Conservation (phyloP, 352 stramenopile genomes). For the Phytophthora capsici region DNA sequence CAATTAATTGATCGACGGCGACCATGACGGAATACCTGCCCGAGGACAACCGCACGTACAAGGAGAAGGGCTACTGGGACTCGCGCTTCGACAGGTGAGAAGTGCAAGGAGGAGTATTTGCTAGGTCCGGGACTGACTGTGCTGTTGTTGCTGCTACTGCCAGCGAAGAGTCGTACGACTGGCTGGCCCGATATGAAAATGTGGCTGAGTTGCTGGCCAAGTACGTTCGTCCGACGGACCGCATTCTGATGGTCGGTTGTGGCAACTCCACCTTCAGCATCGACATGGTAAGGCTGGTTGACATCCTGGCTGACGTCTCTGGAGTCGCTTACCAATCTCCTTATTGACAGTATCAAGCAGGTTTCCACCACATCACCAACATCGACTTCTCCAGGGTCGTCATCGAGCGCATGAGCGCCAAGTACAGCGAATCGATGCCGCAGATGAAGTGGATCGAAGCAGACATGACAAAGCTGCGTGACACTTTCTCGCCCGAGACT, state of each 20-base stretch:
- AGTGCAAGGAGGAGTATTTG: neutral
- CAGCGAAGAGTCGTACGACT: constrained; percentile 83
- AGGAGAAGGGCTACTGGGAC: constrained; percentile 78
- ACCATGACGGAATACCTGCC: constrained; percentile 50
- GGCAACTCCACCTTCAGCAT: constrained; percentile 80
- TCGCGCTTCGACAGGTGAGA: constrained; percentile 57
- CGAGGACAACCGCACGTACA: constrained; percentile 68
- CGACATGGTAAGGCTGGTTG: constrained; percentile 51
- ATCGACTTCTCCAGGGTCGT: constrained; percentile 77
- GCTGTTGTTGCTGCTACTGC: neutral
- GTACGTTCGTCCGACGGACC: constrained; percentile 47
- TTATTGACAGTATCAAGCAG: constrained; percentile 51
- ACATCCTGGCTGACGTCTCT: neutral
- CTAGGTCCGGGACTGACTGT: constrained; percentile 1
- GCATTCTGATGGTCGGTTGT: constrained; percentile 73
- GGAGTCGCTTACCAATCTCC: neutral
- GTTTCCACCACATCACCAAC: constrained; percentile 70
- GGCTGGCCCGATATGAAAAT: constrained; percentile 64
- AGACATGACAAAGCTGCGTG: constrained; percentile 63
- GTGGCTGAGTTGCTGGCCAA: constrained; percentile 47
- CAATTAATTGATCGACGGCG: neutral
- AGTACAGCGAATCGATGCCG: constrained; percentile 54
- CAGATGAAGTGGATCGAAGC: constrained; percentile 63
- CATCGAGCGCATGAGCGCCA: constrained; percentile 69
- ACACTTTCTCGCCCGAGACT: constrained; percentile 40